Conservation (phyloP, 192 early-diverging fungal species). For the Coemansia sp. region DNA sequence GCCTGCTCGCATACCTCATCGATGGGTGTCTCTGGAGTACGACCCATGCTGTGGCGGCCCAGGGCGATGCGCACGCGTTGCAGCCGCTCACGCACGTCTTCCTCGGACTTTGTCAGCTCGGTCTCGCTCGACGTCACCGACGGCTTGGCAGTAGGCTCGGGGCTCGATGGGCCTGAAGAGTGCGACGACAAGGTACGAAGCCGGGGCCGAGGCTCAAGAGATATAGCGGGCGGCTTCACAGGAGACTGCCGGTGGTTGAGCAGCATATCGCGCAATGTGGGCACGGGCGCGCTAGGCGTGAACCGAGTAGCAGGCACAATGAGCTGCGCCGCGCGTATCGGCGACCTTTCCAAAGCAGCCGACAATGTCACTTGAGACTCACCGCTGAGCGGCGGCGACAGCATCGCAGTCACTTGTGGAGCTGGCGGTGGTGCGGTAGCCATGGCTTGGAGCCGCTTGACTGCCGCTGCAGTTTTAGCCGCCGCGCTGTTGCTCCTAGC, state of each 20-base stretch:
- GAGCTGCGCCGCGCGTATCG: slow-evolving; percentile 14
- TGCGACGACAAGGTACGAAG: slow-evolving; percentile 12
- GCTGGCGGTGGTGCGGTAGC: slow-evolving; percentile 4
- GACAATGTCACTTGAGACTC: slow-evolving; percentile 10
- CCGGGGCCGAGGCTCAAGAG: slow-evolving; percentile 13
- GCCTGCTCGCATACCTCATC: slow-evolving; percentile 11
- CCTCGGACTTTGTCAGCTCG: slow-evolving; percentile 34
- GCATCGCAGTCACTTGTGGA: slow-evolving; percentile 11
- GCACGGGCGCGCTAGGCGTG: slow-evolving; percentile 23
- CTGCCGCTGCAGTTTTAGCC: slow-evolving; percentile 42
- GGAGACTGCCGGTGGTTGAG: slow-evolving; percentile 32
- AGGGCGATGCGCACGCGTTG: slow-evolving; percentile 36
- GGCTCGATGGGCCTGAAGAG: slow-evolving; percentile 29
- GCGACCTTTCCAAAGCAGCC: not conserved
- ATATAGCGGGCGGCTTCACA: slow-evolving; percentile 9
- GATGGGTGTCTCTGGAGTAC: not conserved
- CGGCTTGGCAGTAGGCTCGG: slow-evolving; percentile 13
- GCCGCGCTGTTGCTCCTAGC: slow-evolving; percentile 47
- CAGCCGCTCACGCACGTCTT: slow-evolving; percentile 41
- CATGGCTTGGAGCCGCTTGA: slow-evolving; percentile 40
- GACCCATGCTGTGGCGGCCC: not conserved
- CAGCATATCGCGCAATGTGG: slow-evolving; percentile 48
- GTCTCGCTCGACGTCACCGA: slow-evolving; percentile 27
- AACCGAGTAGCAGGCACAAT: not conserved
- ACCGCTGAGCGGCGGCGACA: slow-evolving; percentile 19